These are phyloP conservation scores for Boletus subparvulus DNA, from an alignment of 768 basidiomycete species.

Conservation along the genomic window DNA sequence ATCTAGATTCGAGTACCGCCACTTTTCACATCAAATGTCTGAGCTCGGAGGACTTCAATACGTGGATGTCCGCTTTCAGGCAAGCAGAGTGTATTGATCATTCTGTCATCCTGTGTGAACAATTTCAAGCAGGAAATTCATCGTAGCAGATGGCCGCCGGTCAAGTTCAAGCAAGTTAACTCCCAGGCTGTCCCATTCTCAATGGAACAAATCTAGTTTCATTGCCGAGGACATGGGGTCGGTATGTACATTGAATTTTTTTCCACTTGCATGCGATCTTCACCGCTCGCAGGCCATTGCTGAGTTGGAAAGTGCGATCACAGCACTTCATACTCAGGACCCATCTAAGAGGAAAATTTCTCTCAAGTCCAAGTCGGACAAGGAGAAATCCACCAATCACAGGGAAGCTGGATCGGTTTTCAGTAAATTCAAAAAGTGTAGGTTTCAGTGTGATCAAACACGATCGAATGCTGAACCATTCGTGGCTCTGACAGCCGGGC, in stretches of 20 bases:
- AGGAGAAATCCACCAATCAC: slow-evolving; percentile 41
- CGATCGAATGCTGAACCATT: background rate
- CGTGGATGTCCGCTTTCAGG: slow-evolving; percentile 78
- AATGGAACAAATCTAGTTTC: slow-evolving; percentile 48
- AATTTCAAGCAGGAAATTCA: slow-evolving; percentile 53
- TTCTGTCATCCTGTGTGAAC: slow-evolving; percentile 19
- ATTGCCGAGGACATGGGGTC: slow-evolving; percentile 66
- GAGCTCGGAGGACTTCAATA: slow-evolving; percentile 64
- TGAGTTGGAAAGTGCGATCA: slow-evolving; percentile 56
- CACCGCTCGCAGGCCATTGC: slow-evolving; percentile 47
- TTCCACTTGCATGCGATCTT: slow-evolving; percentile 3
- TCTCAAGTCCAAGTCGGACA: slow-evolving; percentile 41
- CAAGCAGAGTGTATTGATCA: slow-evolving; percentile 28
- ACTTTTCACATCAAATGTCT: slow-evolving; percentile 85
- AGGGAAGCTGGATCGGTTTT: slow-evolving; percentile 42
- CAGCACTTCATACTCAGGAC: slow-evolving; percentile 41
- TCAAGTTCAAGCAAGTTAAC: slow-evolving; percentile 36
- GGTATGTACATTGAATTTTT: slow-evolving; percentile 40
- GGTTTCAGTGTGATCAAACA: slow-evolving; percentile 15
- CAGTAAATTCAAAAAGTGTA: slow-evolving; percentile 63
- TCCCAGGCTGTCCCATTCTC: slow-evolving; percentile 43
- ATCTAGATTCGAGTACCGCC: slow-evolving; percentile 70
- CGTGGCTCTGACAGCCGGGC: slow-evolving; percentile 16
- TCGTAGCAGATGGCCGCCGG: slow-evolving; percentile 40
- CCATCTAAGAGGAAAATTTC: slow-evolving; percentile 37